Base-by-base conservation (phyloP, 2,329 filamentous ascomycete species). In the Cryphonectria parasitica region DNA sequence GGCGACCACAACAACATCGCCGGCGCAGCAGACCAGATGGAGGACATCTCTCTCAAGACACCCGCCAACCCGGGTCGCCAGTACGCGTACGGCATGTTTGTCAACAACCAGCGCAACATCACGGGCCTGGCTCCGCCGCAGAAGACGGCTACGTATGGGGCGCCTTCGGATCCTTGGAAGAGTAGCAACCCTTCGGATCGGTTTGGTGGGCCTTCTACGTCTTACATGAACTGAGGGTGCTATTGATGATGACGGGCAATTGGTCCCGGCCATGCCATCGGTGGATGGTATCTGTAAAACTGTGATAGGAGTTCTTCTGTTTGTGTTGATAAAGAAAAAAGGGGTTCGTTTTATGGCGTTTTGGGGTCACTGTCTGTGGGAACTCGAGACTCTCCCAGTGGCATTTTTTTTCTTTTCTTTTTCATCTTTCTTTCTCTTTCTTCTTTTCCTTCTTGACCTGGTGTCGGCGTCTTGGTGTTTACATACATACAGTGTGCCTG, bases 61-160 rank as follows among this genome's bases (percentile, higher is more conserved):
- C 63, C 63, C 15, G 61, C 61, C 39, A 36, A 28, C 41, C 36
- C 61, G 17, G 63, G 63, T 13, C 63, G 41, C 28, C 39, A 49
- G 63, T 64, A 64, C 19, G 63, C 43, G 1, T 64, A 64, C n/a
- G 63, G 63, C 63, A 64, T 64, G 63, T 49, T 64, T 25, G 63
- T 64, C 63, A 64, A 64, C 63, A 64, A 11, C 28, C 63, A 64
- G 63, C 63, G 63, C n/a, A 64, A 64, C 63, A 64, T 64, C 63
- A 64, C 63, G 4, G 63, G 63, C 39, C n/a, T 64, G 22, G 63
- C 63, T 7, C 41, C 63, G 63, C 41, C 41, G 43, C 63, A 49
- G 43, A 45, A 52, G 43, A 64, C 63, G 41, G 63, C 63, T 19
- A 36, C 43, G 8, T 64, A 64, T 22, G 63, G 63, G 6, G 43